Evolutionary conservation across 257 asterid species (phyloP).

Genomic region (Fraxinus cuspidata): DNA sequence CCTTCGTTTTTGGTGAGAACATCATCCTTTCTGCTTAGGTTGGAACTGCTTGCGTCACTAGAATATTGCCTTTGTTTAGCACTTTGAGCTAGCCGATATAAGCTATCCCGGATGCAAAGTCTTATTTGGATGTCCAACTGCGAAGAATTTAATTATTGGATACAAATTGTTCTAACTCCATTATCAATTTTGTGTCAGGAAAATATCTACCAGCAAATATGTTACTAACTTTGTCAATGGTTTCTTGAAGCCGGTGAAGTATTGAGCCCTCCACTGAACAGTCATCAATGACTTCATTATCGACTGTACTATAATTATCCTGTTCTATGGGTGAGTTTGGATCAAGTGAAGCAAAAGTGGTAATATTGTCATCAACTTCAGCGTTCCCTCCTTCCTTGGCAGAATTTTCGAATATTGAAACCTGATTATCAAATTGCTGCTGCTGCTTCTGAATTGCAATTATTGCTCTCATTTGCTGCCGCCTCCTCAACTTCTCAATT

Average conservation of each 20-base stretch:
- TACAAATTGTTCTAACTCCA: constrained; percentile 11
- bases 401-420: constrained; percentile 42
- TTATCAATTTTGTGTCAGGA: constrained; percentile 20
- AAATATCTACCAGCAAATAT: constrained; percentile 18
- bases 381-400: constrained; percentile 49
- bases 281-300: constrained; percentile 39
- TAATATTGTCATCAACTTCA: constrained; percentile 48
- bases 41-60: constrained; percentile 47
- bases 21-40: constrained; percentile 48
- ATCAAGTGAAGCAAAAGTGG: constrained; percentile 46
- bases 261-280: constrained; percentile 64
- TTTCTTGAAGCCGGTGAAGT: constrained; percentile 78
- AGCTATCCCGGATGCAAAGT: constrained; percentile 80
- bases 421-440: constrained; percentile 66
- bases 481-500: constrained; percentile 78
- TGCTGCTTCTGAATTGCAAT: constrained; percentile 88
- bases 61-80: constrained; percentile 68
- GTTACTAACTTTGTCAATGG: constrained; percentile 58
- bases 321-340: constrained; percentile 55
- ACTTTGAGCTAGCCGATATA: constrained; percentile 81
- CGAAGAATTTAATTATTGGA: constrained; percentile 16
- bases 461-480: constrained; percentile 90
- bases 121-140: constrained; percentile 77
- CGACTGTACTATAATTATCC: constrained; percentile 47
- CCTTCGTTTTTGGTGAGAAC: constrained; percentile 41